These are phyloP conservation scores for Lizonia empirigonia DNA, from an alignment of 2,329 filamentous ascomycete genomes.

Conservation along the genomic window DNA sequence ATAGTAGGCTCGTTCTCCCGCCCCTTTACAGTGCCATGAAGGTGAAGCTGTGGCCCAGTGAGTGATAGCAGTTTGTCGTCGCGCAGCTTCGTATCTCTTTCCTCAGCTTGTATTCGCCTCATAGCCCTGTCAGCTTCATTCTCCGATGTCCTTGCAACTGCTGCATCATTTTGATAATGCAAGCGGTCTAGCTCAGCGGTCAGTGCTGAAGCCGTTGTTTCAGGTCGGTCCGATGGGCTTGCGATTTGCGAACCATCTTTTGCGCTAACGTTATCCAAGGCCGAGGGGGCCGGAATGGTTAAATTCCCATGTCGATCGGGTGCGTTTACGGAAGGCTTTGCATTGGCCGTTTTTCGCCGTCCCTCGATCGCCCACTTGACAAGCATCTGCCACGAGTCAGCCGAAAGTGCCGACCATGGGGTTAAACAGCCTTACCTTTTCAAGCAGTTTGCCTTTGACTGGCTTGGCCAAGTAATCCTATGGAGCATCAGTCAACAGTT, in stretches of 20 bases:
- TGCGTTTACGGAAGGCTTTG: constrained; percentile 27
- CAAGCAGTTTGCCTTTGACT: constrained; percentile 69
- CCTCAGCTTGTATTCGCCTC: constrained; percentile 58
- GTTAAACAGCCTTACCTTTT: constrained; percentile 52
- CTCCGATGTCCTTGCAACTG: constrained; percentile 50
- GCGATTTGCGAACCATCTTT: constrained; percentile 38
- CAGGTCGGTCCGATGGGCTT: constrained; percentile 35
- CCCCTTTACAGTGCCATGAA: constrained; percentile 28
- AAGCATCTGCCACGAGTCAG: constrained; percentile 56
- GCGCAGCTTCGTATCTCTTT: constrained; percentile 59
- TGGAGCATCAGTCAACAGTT: constrained; percentile 12
- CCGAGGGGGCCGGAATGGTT: constrained; percentile 19
- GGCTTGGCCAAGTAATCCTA: constrained; percentile 55
- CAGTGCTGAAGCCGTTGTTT: constrained; percentile 45
- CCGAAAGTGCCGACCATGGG: constrained; percentile 8
- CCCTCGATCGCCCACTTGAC: constrained; percentile 67
- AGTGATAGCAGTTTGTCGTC: constrained; percentile 62
- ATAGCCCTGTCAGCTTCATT: constrained; percentile 54
- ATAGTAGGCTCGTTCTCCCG: constrained; percentile 27
- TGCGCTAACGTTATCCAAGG: constrained; percentile 27
- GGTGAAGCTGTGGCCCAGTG: constrained; percentile 46
- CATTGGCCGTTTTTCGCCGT: constrained; percentile 42
- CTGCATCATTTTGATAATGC: constrained; percentile 44
- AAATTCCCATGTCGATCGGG: constrained; percentile 34
- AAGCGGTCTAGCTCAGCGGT: constrained; percentile 46